Conservation (phyloP, 2,329 filamentous ascomycete genomes). For the Celoporthe dispersa region DNA sequence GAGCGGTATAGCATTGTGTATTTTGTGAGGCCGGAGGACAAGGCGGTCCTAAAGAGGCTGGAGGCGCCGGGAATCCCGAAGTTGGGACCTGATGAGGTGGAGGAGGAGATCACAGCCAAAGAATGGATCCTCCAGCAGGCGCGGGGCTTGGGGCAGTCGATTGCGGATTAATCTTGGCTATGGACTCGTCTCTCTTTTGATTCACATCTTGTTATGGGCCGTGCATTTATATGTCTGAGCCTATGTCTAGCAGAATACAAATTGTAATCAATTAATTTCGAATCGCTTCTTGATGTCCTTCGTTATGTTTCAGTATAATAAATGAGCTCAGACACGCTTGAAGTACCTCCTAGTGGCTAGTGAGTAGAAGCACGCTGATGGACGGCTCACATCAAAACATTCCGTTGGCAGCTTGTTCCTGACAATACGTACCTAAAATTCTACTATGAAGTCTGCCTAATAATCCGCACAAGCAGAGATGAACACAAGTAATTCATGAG, state of each 20-base stretch:
- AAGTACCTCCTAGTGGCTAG: too few relatives aligned
- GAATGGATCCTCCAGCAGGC: conserved; percentile 30
- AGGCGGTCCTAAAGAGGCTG: conserved; percentile 28
- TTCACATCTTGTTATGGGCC: not conserved
- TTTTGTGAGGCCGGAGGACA: conserved; percentile 31
- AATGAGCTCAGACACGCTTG: too few relatives aligned
- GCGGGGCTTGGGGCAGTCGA: conserved; percentile 13
- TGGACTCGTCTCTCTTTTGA: not conserved
- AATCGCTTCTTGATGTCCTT: not conserved
- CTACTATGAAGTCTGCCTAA: too few relatives aligned
- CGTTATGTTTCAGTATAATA: too few relatives aligned
- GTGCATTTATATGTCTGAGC: not conserved
- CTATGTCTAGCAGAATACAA: not conserved
- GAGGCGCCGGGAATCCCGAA: conserved; percentile 28
- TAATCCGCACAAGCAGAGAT: not conserved
- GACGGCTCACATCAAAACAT: too few relatives aligned
- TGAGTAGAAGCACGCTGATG: too few relatives aligned
- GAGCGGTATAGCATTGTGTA: conserved; percentile 30
- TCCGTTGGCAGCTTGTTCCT: too few relatives aligned
- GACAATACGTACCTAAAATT: too few relatives aligned
- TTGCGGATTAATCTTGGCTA: conserved; percentile 5
- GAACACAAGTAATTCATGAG: not conserved
- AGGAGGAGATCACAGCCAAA: conserved; percentile 25
- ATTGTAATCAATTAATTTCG: not conserved
- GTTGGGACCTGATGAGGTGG: conserved; percentile 14